Conservation (phyloP, 225 moss, liverwort and hornwort genomes). For the Straminergon stramineum region DNA sequence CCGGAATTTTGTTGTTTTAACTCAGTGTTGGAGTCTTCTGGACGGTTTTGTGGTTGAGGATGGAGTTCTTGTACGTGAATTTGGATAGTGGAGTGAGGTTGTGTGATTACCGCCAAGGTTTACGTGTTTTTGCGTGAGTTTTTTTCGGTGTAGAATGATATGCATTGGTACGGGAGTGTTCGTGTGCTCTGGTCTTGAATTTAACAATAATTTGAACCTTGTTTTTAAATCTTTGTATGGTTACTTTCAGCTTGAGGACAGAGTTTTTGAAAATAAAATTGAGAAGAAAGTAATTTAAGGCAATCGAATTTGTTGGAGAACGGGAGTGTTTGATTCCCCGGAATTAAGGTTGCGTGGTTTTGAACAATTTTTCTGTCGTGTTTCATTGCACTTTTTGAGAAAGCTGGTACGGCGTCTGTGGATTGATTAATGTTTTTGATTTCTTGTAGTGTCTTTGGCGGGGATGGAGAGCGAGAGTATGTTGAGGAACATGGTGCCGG, state of each 20-base stretch:
- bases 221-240: not conserved
- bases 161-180: not conserved
- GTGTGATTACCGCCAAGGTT: not conserved
- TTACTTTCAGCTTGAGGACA: not conserved
- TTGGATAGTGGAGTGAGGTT: not conserved
- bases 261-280: not conserved
- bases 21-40: not conserved
- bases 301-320: not conserved
- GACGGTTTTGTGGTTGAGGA: not conserved
- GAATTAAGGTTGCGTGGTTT: not conserved
- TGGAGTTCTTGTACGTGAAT: not conserved
- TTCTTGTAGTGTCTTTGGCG: conserved; percentile 3
- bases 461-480: conserved; percentile 27
- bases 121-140: not conserved
- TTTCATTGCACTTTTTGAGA: not conserved
- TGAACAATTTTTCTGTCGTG: not conserved
- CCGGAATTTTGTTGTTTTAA: not conserved
- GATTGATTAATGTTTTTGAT: not conserved
- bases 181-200: not conserved
- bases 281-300: not conserved
- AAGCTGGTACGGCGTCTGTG: not conserved
- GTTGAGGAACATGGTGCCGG: conserved; percentile 3
- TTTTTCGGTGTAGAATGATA: not conserved
- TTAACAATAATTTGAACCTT: not conserved
- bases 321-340: not conserved